Evolutionary conservation across 495 filamentous ascomycete genomes (phyloP).

Genomic region (Corynascus novoguineensis): DNA sequence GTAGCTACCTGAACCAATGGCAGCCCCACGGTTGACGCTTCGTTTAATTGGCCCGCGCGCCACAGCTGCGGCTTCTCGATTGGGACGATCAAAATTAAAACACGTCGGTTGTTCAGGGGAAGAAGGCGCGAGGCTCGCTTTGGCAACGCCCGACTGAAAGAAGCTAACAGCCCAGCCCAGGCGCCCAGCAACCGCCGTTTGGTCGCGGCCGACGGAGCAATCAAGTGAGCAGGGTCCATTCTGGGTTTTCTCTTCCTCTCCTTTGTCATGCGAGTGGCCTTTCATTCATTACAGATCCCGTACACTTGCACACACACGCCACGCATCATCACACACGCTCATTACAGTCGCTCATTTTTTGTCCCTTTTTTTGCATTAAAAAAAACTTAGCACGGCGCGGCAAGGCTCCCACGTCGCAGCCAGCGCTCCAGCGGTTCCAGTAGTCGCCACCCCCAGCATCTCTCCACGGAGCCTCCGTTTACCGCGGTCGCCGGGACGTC

Average conservation of each 20-base stretch:
- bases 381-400: constrained; percentile 8
- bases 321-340: constrained; percentile 8
- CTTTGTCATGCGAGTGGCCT: constrained; percentile 17
- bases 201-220: not conserved
- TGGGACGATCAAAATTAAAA: constrained; percentile 31
- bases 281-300: constrained; percentile 15
- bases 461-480: not conserved
- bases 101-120: constrained; percentile 18
- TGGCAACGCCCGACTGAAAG: constrained; percentile 8
- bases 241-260: constrained; percentile 10
- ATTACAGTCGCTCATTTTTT: constrained; percentile 12
- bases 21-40: constrained; percentile 11
- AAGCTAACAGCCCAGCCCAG: constrained; percentile 2
- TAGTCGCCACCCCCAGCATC: not conserved
- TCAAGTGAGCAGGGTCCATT: not conserved
- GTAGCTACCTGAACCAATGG: constrained; percentile 23
- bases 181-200: constrained; percentile 7
- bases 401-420: constrained; percentile 13
- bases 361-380: constrained; percentile 9
- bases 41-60: constrained; percentile 19
- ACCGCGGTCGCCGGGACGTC: constrained; percentile 9
- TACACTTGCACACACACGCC: not conserved
- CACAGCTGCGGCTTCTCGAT: constrained; percentile 25
- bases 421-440: not conserved
- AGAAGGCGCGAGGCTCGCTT: constrained; percentile 8